Base-by-base conservation (phyloP, 1,139 yeast genomes). In the Nakaseomyces kungkrabaensis region DNA sequence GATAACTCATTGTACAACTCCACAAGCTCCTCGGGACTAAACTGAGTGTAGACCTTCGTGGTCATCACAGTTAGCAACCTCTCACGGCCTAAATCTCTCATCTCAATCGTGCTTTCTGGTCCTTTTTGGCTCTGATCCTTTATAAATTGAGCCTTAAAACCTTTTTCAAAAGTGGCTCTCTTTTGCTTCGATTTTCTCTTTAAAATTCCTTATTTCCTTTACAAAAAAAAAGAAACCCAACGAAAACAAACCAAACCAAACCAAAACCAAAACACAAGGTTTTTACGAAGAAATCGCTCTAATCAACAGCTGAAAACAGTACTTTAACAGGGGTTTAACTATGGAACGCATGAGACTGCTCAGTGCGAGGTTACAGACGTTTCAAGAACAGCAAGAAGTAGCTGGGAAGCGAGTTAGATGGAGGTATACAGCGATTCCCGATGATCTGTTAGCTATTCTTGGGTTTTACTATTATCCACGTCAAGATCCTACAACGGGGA, bases 401-500 rank as follows among this genome's bases (percentile, higher is more conserved):
- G 54, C 56, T 43, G 58, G 63, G 11, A 62, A 57, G 52, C 54
- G 57, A 48, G 58, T 53, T 36, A 55, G 65, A 54, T 70, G 77
- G 77, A 68, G 74, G 17, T 64, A 69, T 49, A 63, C 66, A n/a
- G 58, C 61, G 9, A 72, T 73, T 8, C 65, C 71, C 1, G 61
- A 68, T 5, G 67, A 68, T 43, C 62, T 64, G 22, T 69, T 83
- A 74, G 86, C 88, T 1, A 74, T 73, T 36, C 73, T 78, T 29
- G 96, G 96, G 0, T 86, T 87, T 64, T 81, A 73, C 60, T 85
- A 74, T 64, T 72, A 78, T 11, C 95, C 95, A 1, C 44, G 50
- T 6, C 50, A 48, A 7, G 55, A 54, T 43, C 34, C 50, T 1
- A 43, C 47, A 2, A 43, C 47, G 4, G 53, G 50, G n/a, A 48